A percentile compares a stretch with the other conserved stretches of the same genome.
Conservation (phyloP, 2,329 filamentous ascomycete genomes). For the Epichloe gansuensis region DNA sequence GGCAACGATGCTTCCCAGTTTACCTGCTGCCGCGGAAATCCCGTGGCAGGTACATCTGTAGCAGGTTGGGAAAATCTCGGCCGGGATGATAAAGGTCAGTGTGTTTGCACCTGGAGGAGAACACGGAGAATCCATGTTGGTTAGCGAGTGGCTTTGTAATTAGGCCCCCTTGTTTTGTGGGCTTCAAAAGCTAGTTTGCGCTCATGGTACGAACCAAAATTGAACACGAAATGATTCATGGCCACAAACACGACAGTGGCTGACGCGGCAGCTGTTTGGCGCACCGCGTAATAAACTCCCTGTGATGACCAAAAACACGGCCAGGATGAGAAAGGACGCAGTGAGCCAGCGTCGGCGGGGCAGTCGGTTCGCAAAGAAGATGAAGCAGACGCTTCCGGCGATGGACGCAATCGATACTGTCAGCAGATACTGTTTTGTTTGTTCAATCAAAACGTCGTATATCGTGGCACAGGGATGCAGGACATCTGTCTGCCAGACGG, state of each 20-base stretch:
- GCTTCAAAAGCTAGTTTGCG: no score
- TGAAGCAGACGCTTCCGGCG: conserved; percentile 36
- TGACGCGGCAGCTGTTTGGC: conserved; percentile 27
- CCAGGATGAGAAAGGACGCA: conserved; percentile 33
- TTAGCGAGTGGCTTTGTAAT: background rate
- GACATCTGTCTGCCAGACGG: conserved; percentile 37
- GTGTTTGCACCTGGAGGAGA: conserved; percentile 40
- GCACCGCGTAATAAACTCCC: conserved; percentile 38
- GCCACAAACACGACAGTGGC: conserved; percentile 39
- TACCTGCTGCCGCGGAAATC: conserved; percentile 48
- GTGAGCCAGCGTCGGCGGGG: conserved; percentile 38
- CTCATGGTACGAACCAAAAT: conserved; percentile 31
- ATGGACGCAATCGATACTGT: conserved; percentile 41
- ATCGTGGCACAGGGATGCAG: conserved; percentile 38
- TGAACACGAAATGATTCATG: conserved; percentile 42
- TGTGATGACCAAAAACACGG: conserved; percentile 34
- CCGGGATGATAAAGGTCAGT: conserved; percentile 51
- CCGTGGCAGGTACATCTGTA: conserved; percentile 52
- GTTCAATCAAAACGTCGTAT: conserved; percentile 37
- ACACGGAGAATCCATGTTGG: background rate
- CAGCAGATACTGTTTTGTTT: conserved; percentile 39
- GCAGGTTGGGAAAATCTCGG: conserved; percentile 52
- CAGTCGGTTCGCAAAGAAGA: conserved; percentile 34
- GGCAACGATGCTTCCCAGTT: conserved; percentile 43
- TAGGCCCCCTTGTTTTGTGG: background rate